Evolutionary conservation across 306 rosid genomes (phyloP).

Genomic region (Nissolia schottii): DNA sequence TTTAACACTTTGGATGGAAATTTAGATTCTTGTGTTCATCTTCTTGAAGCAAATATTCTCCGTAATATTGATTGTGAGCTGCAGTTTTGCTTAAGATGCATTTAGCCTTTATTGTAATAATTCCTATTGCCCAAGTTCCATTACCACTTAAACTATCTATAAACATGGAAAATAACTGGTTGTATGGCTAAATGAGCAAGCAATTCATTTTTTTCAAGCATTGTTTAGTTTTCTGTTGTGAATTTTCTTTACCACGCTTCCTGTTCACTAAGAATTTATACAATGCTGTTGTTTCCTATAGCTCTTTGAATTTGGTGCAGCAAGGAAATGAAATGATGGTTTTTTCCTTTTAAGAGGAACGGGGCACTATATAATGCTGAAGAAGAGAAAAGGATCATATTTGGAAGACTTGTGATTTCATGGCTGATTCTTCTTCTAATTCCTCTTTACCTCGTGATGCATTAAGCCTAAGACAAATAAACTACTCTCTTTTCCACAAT

Average conservation of each 20-base stretch:
- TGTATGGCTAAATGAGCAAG: background rate
- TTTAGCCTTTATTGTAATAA: background rate
- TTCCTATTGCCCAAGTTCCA: background rate
- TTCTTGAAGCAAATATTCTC: background rate
- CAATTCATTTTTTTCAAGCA: background rate
- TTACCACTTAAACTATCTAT: background rate
- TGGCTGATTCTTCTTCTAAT: constrained; percentile 67
- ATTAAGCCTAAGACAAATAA: constrained; percentile 45
- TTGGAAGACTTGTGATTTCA: constrained; percentile 34
- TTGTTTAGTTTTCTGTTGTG: constrained; percentile 12
- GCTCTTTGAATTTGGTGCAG: constrained; percentile 38
- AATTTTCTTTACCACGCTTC: constrained; percentile 12
- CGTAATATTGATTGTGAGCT: background rate
- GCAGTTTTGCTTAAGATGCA: background rate
- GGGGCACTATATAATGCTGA: constrained; percentile 23
- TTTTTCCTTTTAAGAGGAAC: constrained; percentile 29
- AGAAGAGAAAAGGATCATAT: constrained; percentile 30
- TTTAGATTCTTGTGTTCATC: constrained; percentile 11
- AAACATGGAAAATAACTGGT: background rate
- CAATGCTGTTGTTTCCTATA: constrained; percentile 12
- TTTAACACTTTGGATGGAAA: background rate
- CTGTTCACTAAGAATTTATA: background rate
- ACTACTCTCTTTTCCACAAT: constrained; percentile 56
- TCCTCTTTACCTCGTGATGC: constrained; percentile 40
- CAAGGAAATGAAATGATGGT: constrained; percentile 21